A percentile compares a stretch with the other conserved stretches of the same genome.
Evolutionary conservation across 2,329 filamentous ascomycete species (phyloP).

Genomic region (Plectosphaerella sp.): DNA sequence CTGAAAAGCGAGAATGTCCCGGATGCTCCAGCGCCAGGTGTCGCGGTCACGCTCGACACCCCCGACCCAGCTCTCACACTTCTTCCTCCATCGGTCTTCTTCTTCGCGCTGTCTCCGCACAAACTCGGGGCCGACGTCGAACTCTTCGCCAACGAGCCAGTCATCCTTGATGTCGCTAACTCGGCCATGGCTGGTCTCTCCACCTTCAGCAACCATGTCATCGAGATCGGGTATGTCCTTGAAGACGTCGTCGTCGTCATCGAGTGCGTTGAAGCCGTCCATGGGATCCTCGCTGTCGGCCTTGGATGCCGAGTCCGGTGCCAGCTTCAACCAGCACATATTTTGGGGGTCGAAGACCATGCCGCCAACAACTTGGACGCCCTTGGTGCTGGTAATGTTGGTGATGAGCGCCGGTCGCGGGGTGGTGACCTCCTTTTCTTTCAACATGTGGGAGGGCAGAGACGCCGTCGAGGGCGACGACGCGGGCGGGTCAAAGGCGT

Average conservation of each 20-base stretch:
- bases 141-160: slow-evolving; percentile 90
- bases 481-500: slow-evolving; percentile 66
- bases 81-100: slow-evolving; percentile 84
- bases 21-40: slow-evolving; percentile 74
- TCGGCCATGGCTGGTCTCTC: slow-evolving; percentile 43
- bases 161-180: slow-evolving; percentile 65
- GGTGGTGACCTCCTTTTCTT: slow-evolving; percentile 55
- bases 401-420: slow-evolving; percentile 80
- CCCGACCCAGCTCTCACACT: slow-evolving; percentile 81
- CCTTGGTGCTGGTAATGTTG: slow-evolving; percentile 78
- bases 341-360: slow-evolving; percentile 98
- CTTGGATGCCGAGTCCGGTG: slow-evolving; percentile 39
- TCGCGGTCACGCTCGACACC: slow-evolving; percentile 50
- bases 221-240: slow-evolving; percentile 91
- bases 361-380: slow-evolving; percentile 89
- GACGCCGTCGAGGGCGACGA: slow-evolving; percentile 50
- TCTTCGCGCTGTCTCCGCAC: slow-evolving; percentile 84
- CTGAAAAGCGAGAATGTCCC: slow-evolving; percentile 49
- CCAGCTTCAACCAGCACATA: slow-evolving; percentile 95
- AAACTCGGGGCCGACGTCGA: slow-evolving; percentile 94
- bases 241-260: slow-evolving; percentile 91
- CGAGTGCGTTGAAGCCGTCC: slow-evolving; percentile 64
- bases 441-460: slow-evolving; percentile 33
- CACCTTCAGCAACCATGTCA: slow-evolving; percentile 53
- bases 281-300: slow-evolving; percentile 52